Evolutionary conservation across 305 asterid genomes (phyloP).

Genomic region (Plantago coronopus): DNA sequence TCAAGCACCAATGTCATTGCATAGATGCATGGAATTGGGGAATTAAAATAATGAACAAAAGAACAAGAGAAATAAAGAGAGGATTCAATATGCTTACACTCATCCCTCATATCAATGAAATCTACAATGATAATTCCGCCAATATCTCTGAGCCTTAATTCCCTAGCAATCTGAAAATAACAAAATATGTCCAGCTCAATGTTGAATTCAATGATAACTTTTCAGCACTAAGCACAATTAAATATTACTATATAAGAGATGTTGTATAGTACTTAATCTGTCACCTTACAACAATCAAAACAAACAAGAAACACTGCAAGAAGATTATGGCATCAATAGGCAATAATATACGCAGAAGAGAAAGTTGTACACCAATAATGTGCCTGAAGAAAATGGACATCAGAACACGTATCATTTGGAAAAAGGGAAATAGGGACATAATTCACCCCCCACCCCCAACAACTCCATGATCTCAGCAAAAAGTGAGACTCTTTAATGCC

Average conservation of each 20-base stretch:
- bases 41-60: conserved; percentile 11
- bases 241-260: conserved; percentile 2
- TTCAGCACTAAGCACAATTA: conserved; percentile 6
- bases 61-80: background rate
- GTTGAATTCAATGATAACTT: conserved; percentile 18
- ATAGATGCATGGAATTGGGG: conserved; percentile 13
- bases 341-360: no score
- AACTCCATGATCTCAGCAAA: no score
- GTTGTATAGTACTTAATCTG: conserved; percentile 11
- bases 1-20: conserved; percentile 11
- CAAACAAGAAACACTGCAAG: conserved; percentile 1
- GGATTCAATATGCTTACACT: conserved; percentile 54
- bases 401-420: no score
- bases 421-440: no score
- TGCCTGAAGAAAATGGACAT: no score
- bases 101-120: conserved; percentile 97
- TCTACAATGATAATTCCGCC: conserved; percentile 98
- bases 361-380: no score
- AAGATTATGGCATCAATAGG: no score
- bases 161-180: conserved; percentile 86
- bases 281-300: conserved; percentile 16
- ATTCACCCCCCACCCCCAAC: no score
- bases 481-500: no score
- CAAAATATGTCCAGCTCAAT: conserved; percentile 24
- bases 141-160: conserved; percentile 90